A percentile compares a stretch with the other conserved stretches of the same genome.
phyloP scores from a whole-genome alignment of 1,139 yeast species.

The Yamadazyma trypodendri region DNA sequence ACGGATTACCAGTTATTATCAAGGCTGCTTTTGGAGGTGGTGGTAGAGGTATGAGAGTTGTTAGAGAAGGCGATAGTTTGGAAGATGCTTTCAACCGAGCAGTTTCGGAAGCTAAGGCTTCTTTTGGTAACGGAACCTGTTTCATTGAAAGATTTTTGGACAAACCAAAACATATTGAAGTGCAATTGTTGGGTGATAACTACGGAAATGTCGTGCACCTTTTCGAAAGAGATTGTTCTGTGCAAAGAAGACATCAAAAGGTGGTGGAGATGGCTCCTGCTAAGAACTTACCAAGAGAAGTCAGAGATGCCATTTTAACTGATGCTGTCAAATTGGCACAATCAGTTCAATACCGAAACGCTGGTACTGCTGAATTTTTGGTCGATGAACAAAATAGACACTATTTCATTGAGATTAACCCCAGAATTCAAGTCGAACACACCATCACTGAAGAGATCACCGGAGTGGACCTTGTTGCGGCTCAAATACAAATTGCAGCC shows the following conservation, averaged over 20 bases:
- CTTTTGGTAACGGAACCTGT: slow-evolving; percentile 98
- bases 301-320: slow-evolving; percentile 85
- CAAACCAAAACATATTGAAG: slow-evolving; percentile 97
- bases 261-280: slow-evolving; percentile 99
- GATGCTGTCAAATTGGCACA: slow-evolving; percentile 94
- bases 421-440: slow-evolving; percentile 98
- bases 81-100: slow-evolving; percentile 93
- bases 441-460: slow-evolving; percentile 98
- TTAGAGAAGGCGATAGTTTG: slow-evolving; percentile 92
- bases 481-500: slow-evolving; percentile 98
- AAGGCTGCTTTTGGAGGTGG: slow-evolving; percentile 99
- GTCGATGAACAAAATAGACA: slow-evolving; percentile 94
- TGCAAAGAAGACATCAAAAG: slow-evolving; percentile 98
- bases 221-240: slow-evolving; percentile 98
- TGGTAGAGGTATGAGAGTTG: slow-evolving; percentile 99
- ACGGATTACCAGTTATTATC: slow-evolving; percentile 95
- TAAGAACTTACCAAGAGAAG: slow-evolving; percentile 73
- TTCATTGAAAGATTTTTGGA: slow-evolving; percentile 94
- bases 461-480: slow-evolving; percentile 96
- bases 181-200: slow-evolving; percentile 90
- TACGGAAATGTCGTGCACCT: slow-evolving; percentile 94
- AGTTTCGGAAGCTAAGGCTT: slow-evolving; percentile 87
- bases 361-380: slow-evolving; percentile 98
- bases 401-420: slow-evolving; percentile 96
- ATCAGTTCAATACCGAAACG: slow-evolving; percentile 88